Conservation (phyloP, 2,329 filamentous ascomycete species). For the Cryphonectria radicalis region DNA sequence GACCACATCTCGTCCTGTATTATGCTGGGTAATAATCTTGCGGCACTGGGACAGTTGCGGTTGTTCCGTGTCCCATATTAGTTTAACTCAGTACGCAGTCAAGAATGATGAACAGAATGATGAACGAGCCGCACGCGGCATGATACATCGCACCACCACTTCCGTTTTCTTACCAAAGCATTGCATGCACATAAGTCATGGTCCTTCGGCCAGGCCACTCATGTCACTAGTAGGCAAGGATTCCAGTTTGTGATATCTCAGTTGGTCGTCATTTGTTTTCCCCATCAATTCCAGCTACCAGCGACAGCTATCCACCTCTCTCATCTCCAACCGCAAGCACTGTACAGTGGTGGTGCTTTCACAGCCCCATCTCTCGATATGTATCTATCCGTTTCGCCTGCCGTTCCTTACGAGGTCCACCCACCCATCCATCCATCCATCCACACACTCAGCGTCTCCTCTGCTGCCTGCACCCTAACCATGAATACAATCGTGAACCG, state of each 20-base stretch:
- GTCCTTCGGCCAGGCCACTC: background rate
- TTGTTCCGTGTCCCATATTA: background rate
- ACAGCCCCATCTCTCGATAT: background rate
- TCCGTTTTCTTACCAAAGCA: background rate
- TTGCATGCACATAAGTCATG: background rate
- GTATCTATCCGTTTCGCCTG: background rate
- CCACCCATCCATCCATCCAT: background rate
- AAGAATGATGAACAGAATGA: background rate
- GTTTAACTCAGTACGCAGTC: background rate
- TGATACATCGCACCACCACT: background rate
- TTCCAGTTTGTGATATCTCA: background rate
- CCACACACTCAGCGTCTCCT: constrained; percentile 11
- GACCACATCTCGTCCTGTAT: background rate
- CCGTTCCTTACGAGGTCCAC: background rate
- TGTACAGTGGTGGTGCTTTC: background rate
- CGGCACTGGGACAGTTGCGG: background rate
- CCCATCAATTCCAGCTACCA: constrained; percentile 16
- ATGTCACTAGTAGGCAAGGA: background rate
- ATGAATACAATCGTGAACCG: constrained; percentile 23
- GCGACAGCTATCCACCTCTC: background rate
- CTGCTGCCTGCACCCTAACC: constrained; percentile 19
- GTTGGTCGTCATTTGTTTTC: constrained; percentile 7
- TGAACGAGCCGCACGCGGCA: background rate
- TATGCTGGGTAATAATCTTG: background rate
- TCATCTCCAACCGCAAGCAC: background rate